Base-by-base conservation (phyloP, 257 asterid species). In the Catharanthus roseus region DNA sequence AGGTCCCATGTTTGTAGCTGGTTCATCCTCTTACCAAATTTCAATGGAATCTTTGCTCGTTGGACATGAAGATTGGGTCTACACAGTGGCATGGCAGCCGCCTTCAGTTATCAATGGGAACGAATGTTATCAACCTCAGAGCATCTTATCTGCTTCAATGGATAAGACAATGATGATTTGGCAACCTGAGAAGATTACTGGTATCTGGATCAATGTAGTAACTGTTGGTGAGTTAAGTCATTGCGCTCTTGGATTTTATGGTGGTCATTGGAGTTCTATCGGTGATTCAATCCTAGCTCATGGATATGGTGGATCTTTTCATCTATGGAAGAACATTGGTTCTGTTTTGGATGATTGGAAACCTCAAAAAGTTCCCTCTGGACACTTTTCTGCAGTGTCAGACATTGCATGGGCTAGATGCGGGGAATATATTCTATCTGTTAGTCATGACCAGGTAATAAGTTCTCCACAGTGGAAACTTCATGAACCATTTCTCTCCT, bases 141-240 rank as follows among this genome's bases (percentile, higher is more conserved):
- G 96, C 85, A 81, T 93, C 77, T 86, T 93, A 75, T 93, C 99
- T 60, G 87, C 97, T 55, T 93, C 99, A 56, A 93, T 91, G 99
- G 99, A 93, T 78, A 93, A 91, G 86, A 93, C 99, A 69, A 93
- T 93, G 99, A 88, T 91, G 99, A 85, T 91, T 73, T 93, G 99
- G 99, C 85, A 89, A 82, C 99, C 99, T 3, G 99, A 93, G 76
- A 93, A 85, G 89, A 85, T 90, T 39, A 88, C 89, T 71, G 97
- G 99, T 77, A 88, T 93, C 75, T 93, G 99, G 99, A 91, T 91
- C 77, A 93, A 93, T 75, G 87, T 93, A 82, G 99, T 93, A 67
- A 88, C 97, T 24, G 99, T 93, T 55, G 99, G 99, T 65, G 99
- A 91, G 80, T 78, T 91, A 78, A 85, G 97, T 79, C 99, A 93